Percentiles rank a stretch among this genome's conserved stretches.
phyloP scores from a whole-genome alignment of 768 basidiomycete genomes.

The Thelephora aurantiotincta region DNA sequence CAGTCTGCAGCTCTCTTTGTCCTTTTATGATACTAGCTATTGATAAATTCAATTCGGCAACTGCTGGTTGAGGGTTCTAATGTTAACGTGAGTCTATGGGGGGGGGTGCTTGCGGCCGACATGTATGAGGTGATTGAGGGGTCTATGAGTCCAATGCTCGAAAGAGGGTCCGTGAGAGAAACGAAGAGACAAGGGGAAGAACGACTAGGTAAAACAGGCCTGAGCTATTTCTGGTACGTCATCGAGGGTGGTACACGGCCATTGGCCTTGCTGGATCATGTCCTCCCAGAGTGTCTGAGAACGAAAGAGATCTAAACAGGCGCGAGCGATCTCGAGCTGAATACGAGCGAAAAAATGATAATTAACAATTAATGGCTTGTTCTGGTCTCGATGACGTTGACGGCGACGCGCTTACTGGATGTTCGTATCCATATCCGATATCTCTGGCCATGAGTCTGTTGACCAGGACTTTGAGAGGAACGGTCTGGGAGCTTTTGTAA shows the following conservation, averaged over 20 bases:
- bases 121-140: too few species aligned
- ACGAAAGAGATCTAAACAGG: slow-evolving; percentile 38
- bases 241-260: slow-evolving; percentile 31
- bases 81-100: too few species aligned
- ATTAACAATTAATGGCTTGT: background rate
- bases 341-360: background rate
- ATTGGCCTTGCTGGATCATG: slow-evolving; percentile 26
- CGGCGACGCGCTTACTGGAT: slow-evolving; percentile 26
- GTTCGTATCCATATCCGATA: slow-evolving; percentile 27
- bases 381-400: background rate
- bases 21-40: too few species aligned
- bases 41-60: too few species aligned
- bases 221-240: background rate
- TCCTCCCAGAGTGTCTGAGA: slow-evolving; percentile 36
- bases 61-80: too few species aligned
- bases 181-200: background rate
- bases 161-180: background rate
- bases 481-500: slow-evolving; percentile 16
- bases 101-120: too few species aligned
- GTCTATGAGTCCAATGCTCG: background rate
- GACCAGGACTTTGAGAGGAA: slow-evolving; percentile 28
- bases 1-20: too few species aligned
- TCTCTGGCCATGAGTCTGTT: slow-evolving; percentile 30
- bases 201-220: background rate
- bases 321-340: slow-evolving; percentile 33